Percentiles rank a stretch among this genome's conserved stretches.
These are phyloP conservation scores for Phycomyces nitens DNA, from an alignment of 192 early-diverging fungal genomes.

Conservation along the genomic window DNA sequence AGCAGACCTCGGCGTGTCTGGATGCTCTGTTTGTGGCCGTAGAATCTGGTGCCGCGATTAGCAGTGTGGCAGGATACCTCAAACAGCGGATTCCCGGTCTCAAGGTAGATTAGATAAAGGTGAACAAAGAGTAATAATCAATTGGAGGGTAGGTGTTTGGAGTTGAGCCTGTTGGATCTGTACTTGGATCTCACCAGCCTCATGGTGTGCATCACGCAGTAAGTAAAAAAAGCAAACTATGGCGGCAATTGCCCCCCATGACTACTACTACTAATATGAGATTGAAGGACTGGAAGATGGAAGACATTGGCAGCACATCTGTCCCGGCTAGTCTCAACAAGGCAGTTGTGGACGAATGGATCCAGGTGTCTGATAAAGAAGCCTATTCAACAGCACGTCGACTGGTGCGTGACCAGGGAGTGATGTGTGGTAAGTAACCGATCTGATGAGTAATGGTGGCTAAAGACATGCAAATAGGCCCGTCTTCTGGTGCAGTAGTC, in stretches of 20 bases:
- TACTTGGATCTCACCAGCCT: slow-evolving; percentile 38
- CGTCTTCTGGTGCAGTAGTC: slow-evolving; percentile 65
- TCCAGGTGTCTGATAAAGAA: slow-evolving; percentile 63
- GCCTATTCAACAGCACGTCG: slow-evolving; percentile 68
- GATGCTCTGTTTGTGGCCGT: slow-evolving; percentile 69
- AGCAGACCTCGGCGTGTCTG: slow-evolving; percentile 46
- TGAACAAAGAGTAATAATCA: not conserved
- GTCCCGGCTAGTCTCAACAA: slow-evolving; percentile 52
- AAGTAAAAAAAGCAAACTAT: not conserved
- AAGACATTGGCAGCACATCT: slow-evolving; percentile 69
- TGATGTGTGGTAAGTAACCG: slow-evolving; percentile 50
- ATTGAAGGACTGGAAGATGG: slow-evolving; percentile 57
- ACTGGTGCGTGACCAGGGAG: slow-evolving; percentile 57
- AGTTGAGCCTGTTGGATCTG: slow-evolving; percentile 67
- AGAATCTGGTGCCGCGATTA: slow-evolving; percentile 61
- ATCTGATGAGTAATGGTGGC: no score
- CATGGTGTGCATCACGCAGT: slow-evolving; percentile 4
- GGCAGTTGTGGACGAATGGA: slow-evolving; percentile 57
- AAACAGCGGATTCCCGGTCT: slow-evolving; percentile 50
- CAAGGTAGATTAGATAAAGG: slow-evolving; percentile 27
- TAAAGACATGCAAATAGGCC: no score
- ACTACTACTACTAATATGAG: no score
- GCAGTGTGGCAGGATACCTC: slow-evolving; percentile 55
- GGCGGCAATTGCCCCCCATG: no score
- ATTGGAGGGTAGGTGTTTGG: slow-evolving; percentile 48